These are phyloP conservation scores for Neonectria hederae DNA, from an alignment of 2,329 filamentous ascomycete genomes.

Conservation along the genomic window DNA sequence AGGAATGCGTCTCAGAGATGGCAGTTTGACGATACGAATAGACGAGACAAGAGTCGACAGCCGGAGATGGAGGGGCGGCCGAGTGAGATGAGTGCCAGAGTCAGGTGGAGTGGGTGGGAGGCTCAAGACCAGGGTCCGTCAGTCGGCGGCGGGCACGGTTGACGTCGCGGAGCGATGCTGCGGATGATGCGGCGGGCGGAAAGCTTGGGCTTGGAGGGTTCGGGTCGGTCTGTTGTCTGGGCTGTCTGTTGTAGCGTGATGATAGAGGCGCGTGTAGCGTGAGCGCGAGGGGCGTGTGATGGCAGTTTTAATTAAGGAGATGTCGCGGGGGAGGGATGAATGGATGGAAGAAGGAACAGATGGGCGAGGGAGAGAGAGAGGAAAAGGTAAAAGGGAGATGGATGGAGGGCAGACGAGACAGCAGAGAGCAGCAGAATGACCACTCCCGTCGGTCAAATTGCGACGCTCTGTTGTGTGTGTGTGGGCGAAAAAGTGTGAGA, in stretches of 20 bases:
- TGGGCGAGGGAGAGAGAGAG: neutral
- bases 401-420: too few species aligned
- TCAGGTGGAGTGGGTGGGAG: constrained; percentile 38
- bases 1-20: constrained; percentile 36
- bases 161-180: constrained; percentile 21
- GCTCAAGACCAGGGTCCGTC: constrained; percentile 31
- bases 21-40: constrained; percentile 28
- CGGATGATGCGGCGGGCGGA: constrained; percentile 30
- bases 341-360: neutral
- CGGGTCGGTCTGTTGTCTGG: constrained; percentile 4
- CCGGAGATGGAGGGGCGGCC: constrained; percentile 38
- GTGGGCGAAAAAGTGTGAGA: constrained; percentile 22
- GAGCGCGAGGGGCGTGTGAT: constrained; percentile 40
- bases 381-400: neutral
- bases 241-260: constrained; percentile 30
- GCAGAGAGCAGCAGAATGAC: neutral
- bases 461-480: constrained; percentile 20
- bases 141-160: constrained; percentile 33
- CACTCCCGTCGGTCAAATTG: constrained; percentile 22
- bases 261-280: constrained; percentile 41
- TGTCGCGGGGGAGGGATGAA: constrained; percentile 20
- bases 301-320: constrained; percentile 36
- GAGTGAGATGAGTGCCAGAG: constrained; percentile 33
- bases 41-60: constrained; percentile 25
- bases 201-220: constrained; percentile 8